Evolutionary conservation across 176 grass and related monocot species (phyloP).

Genomic region (Musa schizocarpa): DNA sequence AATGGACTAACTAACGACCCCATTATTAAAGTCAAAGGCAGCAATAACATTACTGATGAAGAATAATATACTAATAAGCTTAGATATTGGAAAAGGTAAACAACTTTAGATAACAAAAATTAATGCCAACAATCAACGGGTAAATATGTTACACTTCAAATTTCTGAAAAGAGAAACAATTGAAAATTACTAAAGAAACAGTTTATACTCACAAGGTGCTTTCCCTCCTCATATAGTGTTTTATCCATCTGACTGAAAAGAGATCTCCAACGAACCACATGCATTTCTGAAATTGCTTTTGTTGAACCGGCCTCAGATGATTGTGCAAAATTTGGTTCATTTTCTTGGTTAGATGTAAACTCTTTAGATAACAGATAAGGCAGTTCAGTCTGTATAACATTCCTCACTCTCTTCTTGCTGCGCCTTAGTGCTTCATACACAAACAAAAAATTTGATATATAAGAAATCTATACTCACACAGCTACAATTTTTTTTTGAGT

Average conservation of each 20-base stretch:
- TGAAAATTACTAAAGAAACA: background rate
- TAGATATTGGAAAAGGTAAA: no score
- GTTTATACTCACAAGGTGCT: slow-evolving; percentile 48
- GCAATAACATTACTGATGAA: background rate
- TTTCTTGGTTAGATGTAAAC: slow-evolving; percentile 59
- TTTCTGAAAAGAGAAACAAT: no score
- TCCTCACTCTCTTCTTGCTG: slow-evolving; percentile 41
- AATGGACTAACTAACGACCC: no score
- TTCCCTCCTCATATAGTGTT: slow-evolving; percentile 74
- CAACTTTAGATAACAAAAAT: no score
- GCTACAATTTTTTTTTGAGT: slow-evolving; percentile 21
- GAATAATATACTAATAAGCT: background rate
- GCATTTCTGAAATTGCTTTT: slow-evolving; percentile 48
- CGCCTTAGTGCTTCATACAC: slow-evolving; percentile 13
- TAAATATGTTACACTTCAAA: no score
- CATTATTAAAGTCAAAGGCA: no score
- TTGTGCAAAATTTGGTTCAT: slow-evolving; percentile 29
- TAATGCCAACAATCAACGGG: no score
- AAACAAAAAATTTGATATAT: background rate
- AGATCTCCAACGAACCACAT: slow-evolving; percentile 70
- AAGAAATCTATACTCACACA: slow-evolving; percentile 5
- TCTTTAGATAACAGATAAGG: slow-evolving; percentile 75
- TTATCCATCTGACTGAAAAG: slow-evolving; percentile 90
- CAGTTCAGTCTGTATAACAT: slow-evolving; percentile 48
- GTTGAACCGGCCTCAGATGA: slow-evolving; percentile 27